Conservation (phyloP, 352 stramenopile species). For the Phytophthora pisi region DNA sequence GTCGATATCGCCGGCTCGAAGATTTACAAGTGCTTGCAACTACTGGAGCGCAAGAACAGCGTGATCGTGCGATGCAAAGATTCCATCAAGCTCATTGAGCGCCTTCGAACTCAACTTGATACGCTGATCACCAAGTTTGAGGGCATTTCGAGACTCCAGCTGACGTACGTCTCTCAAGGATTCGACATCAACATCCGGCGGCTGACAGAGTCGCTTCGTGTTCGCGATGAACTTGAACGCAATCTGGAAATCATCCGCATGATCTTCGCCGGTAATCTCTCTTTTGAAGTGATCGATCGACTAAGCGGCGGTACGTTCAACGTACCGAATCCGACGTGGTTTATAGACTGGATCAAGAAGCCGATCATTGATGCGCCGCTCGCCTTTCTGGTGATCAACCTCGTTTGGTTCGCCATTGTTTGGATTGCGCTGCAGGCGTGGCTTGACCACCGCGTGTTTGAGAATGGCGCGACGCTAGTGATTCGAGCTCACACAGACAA, state of each 20-base stretch:
- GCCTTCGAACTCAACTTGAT: conserved; percentile 91
- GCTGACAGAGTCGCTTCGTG: conserved; percentile 77
- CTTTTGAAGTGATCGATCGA: conserved; percentile 95
- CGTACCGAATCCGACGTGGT: conserved; percentile 88
- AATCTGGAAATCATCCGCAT: conserved; percentile 91
- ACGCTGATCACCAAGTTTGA: conserved; percentile 92
- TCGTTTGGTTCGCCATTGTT: conserved; percentile 67
- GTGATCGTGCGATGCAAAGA: conserved; percentile 93
- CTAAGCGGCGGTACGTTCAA: conserved; percentile 93
- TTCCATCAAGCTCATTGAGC: conserved; percentile 95
- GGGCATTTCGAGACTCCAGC: conserved; percentile 88
- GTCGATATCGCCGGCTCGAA: conserved; percentile 58
- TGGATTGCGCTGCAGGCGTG: conserved; percentile 64
- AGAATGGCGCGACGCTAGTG: conserved; percentile 88
- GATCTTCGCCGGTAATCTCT: conserved; percentile 93
- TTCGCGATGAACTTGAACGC: conserved; percentile 56
- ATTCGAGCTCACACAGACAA: conserved; percentile 84
- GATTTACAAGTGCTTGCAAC: conserved; percentile 93
- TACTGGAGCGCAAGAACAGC: conserved; percentile 89
- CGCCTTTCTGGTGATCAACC: conserved; percentile 86
- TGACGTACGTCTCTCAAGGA: conserved; percentile 86
- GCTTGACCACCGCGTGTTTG: conserved; percentile 47
- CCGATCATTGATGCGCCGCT: conserved; percentile 61
- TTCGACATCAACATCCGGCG: conserved; percentile 91
- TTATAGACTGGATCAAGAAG: conserved; percentile 75